A percentile compares a stretch with the other conserved stretches of the same genome.
These are phyloP conservation scores for Candida tetrigidarum DNA, from an alignment of 1,139 yeast species.

Conservation along the genomic window DNA sequence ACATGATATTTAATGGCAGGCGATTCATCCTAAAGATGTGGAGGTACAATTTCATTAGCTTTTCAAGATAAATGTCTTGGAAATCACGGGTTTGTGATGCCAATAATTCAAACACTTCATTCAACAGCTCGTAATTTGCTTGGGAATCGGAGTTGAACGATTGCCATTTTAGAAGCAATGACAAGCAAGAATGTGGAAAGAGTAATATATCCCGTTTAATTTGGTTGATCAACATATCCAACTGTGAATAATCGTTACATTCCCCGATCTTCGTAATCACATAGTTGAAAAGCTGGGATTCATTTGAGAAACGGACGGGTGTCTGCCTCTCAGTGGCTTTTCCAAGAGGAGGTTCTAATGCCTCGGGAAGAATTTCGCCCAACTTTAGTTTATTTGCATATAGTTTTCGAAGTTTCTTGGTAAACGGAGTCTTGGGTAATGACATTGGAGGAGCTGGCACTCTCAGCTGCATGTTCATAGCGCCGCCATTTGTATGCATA, in stretches of 20 bases:
- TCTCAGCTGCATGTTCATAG: not conserved
- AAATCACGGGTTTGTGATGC: not conserved
- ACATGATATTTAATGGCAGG: slow-evolving; percentile 4
- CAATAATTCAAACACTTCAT: slow-evolving; percentile 1
- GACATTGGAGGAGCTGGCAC: not conserved
- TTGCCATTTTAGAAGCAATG: not conserved
- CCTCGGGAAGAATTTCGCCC: not conserved
- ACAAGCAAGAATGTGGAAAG: slow-evolving; percentile 1
- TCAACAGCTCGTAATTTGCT: not conserved
- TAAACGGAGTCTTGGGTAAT: not conserved
- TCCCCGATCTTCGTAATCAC: not conserved
- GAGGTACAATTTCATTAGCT: slow-evolving; percentile 6
- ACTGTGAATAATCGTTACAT: not conserved
- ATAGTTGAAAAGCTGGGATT: not conserved
- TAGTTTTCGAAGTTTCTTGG: not conserved
- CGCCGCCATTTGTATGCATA: not conserved
- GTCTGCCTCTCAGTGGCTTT: not conserved
- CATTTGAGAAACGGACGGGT: not conserved
- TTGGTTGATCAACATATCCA: not conserved
- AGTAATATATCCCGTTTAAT: not conserved
- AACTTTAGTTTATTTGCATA: not conserved
- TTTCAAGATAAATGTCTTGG: not conserved
- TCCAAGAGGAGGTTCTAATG: not conserved
- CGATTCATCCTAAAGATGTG: slow-evolving; percentile 5
- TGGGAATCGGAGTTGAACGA: not conserved